Evolutionary conservation across 768 basidiomycete genomes (phyloP).

Genomic region (Mycena galopus): DNA sequence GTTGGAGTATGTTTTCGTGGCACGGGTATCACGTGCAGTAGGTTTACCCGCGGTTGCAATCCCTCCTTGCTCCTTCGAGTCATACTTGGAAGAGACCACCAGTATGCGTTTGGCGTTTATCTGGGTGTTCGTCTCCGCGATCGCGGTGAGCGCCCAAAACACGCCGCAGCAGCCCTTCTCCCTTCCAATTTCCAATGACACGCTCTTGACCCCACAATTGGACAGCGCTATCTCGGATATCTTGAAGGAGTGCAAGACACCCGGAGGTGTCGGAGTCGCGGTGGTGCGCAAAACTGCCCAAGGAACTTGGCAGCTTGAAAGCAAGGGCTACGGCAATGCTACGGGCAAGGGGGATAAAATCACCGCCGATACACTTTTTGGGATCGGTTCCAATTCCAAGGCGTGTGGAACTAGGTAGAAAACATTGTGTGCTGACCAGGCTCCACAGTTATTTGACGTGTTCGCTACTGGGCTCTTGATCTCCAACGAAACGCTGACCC

Average conservation of each 20-base stretch:
- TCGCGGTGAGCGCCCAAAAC: too few relatives aligned
- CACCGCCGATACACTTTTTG: conserved; percentile 44
- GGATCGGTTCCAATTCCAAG: conserved; percentile 50
- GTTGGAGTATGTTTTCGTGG: too few relatives aligned
- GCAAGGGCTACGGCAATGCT: conserved; percentile 48
- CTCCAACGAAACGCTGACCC: conserved; percentile 42
- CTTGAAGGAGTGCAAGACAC: conserved; percentile 43
- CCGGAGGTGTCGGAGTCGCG: conserved; percentile 46
- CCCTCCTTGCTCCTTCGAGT: too few relatives aligned
- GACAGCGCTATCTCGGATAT: conserved; percentile 42
- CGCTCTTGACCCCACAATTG: conserved; percentile 37
- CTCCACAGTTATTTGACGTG: conserved; percentile 41
- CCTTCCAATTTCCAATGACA: neutral
- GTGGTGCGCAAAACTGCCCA: conserved; percentile 43
- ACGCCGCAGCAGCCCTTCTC: too few relatives aligned
- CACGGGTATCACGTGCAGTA: too few relatives aligned
- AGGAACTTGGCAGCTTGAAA: conserved; percentile 47
- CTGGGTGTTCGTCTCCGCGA: too few relatives aligned
- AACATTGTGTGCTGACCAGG: neutral
- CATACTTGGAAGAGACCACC: too few relatives aligned
- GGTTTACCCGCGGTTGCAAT: too few relatives aligned
- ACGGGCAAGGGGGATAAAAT: conserved; percentile 39
- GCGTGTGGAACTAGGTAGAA: conserved; percentile 17
- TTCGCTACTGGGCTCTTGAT: conserved; percentile 45
- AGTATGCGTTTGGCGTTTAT: too few relatives aligned